Conservation (phyloP, 441 rosid species). For the Syzygium malaccense region DNA sequence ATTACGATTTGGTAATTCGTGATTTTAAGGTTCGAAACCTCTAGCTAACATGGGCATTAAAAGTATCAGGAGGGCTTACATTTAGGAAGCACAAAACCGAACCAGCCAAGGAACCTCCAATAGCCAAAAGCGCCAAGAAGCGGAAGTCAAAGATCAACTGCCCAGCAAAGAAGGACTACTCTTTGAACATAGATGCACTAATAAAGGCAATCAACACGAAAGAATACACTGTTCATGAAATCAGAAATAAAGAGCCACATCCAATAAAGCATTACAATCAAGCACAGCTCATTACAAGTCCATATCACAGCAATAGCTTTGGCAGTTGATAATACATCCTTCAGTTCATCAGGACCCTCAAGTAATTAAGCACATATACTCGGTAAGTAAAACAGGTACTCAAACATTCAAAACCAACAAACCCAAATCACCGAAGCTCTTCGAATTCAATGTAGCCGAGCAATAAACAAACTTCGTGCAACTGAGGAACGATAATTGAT, state of each 20-base stretch:
- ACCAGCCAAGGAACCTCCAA: slow-evolving; percentile 80
- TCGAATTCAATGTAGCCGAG: background rate
- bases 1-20: background rate
- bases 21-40: background rate
- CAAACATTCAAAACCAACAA: background rate
- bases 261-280: background rate
- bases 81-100: slow-evolving; percentile 80
- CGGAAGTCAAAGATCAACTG: slow-evolving; percentile 82
- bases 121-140: slow-evolving; percentile 70
- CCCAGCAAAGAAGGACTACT: background rate
- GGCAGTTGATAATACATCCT: background rate
- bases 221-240: background rate
- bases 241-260: background rate
- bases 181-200: background rate
- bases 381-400: background rate
- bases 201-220: background rate
- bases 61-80: slow-evolving; percentile 26
- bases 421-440: background rate
- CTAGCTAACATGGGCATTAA: background rate
- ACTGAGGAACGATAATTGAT: background rate
- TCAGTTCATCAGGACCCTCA: background rate
- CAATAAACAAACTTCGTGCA: background rate
- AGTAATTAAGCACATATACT: background rate
- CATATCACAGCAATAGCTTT: background rate
- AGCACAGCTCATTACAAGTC: background rate